Evolutionary conservation across 257 asterid genomes (phyloP), one percentile per base, ranked within the genome.

Genomic region (Misopates orontium): DNA sequence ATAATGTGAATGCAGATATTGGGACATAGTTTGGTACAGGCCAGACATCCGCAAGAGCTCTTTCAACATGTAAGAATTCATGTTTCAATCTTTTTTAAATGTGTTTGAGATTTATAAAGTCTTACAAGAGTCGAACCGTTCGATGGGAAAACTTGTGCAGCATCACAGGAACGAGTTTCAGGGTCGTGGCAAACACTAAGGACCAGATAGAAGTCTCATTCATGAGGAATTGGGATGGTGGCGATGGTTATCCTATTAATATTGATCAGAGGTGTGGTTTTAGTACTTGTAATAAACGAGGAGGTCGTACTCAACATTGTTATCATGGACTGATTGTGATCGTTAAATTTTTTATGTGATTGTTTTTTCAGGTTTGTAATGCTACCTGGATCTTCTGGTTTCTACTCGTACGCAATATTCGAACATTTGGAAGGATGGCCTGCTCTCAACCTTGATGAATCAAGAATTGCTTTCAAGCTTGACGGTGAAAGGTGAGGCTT

Each of bases 371-470:
- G 85, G 72, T 88, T 42, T 61, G 73, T 86, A 50, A 51, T 91
- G 56, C 53, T 79, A 66, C 90, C 95, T 28, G 96, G 95, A 28
- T 60, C 41, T 48, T 66, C 85, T 16, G 98, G 98, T 15, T 85
- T 91, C 74, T 88, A 91, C 70, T 67, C 88, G 5, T 91, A 91
- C 47, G 80, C 83, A 10, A 82, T 83, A 44, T 78, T 86, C 22
- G 98, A 86, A 68, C 95, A 84, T 24, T 67, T 76, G 69, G 75
- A 82, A 56, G 96, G 95, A 49, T 88, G 96, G 96, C 95, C 95
- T 23, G 92, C 78, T 66, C 21, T 88, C 10, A 69, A 78, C 76
- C 57, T 79, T 31, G 78, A 71, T 16, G 91, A 88, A 76, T 86
- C 87, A 45, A 79, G 98, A 42, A 77, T 85, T 0, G 95, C 86